Evolutionary conservation across 2,329 filamentous ascomycete genomes (phyloP).

Genomic region (Clonostachys byssicola): DNA sequence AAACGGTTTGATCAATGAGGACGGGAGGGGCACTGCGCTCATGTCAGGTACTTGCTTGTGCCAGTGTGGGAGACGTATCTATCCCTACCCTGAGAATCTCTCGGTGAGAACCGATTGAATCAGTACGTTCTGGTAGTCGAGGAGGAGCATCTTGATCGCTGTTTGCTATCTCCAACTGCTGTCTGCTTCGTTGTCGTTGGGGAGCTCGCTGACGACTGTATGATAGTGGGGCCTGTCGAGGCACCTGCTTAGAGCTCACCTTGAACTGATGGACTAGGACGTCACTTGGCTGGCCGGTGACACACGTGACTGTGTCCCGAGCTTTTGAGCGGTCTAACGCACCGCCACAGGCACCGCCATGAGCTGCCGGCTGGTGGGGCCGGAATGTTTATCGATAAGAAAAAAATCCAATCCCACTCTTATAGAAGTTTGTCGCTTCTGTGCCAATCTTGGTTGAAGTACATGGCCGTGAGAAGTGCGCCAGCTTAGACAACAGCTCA

Average conservation of each 20-base stretch:
- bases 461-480: background rate
- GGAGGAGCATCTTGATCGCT: slow-evolving; percentile 69
- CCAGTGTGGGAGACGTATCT: background rate
- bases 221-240: slow-evolving; percentile 17
- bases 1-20: slow-evolving; percentile 96
- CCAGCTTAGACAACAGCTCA: too few relatives aligned
- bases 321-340: too few relatives aligned
- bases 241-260: too few relatives aligned
- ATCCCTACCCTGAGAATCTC: slow-evolving; percentile 78
- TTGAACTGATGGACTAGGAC: slow-evolving; percentile 6
- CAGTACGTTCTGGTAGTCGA: slow-evolving; percentile 98
- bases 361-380: too few relatives aligned
- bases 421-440: background rate
- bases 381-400: slow-evolving; percentile 27
- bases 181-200: slow-evolving; percentile 12
- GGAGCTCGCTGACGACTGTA: slow-evolving; percentile 30
- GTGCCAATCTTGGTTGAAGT: background rate
- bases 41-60: slow-evolving; percentile 23
- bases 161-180: slow-evolving; percentile 5
- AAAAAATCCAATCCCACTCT: slow-evolving; percentile 27
- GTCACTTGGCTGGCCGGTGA: slow-evolving; percentile 9
- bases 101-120: slow-evolving; percentile 96
- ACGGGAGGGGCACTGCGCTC: slow-evolving; percentile 68
- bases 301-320: slow-evolving; percentile 22
- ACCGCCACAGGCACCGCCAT: too few relatives aligned